phyloP scores from a whole-genome alignment of 2,329 filamentous ascomycete species.

The Harringtonia lauricola region DNA sequence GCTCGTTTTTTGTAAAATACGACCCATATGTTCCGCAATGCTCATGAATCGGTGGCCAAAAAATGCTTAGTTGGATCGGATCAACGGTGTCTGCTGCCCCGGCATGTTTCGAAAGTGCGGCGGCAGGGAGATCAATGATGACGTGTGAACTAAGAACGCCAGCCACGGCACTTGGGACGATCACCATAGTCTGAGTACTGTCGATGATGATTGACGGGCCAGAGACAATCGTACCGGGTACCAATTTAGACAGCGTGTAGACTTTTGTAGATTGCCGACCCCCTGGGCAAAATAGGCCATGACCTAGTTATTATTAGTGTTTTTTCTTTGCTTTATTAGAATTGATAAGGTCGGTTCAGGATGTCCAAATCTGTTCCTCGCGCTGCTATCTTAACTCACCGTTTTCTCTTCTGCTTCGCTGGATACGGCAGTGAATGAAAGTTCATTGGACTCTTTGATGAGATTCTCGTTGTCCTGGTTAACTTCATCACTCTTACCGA shows the following conservation, averaged over 20 bases:
- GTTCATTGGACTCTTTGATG: constrained; percentile 66
- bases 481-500: constrained; percentile 64
- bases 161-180: constrained; percentile 67
- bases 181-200: constrained; percentile 81
- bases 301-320: constrained; percentile 27
- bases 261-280: constrained; percentile 61
- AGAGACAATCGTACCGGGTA: constrained; percentile 57
- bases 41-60: constrained; percentile 77
- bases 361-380: too few relatives aligned
- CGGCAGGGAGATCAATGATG: constrained; percentile 59
- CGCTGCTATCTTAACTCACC: too few relatives aligned
- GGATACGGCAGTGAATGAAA: constrained; percentile 48
- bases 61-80: constrained; percentile 68
- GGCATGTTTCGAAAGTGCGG: constrained; percentile 24
- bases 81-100: constrained; percentile 42
- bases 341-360: too few relatives aligned
- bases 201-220: constrained; percentile 82
- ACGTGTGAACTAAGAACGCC: constrained; percentile 76
- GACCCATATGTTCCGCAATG: constrained; percentile 76
- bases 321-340: too few relatives aligned
- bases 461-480: constrained; percentile 61
- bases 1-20: constrained; percentile 68
- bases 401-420: constrained; percentile 18
- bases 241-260: constrained; percentile 66
- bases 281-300: constrained; percentile 79